A percentile compares a stretch with the other conserved stretches of the same genome.
Evolutionary conservation across 2,329 filamentous ascomycete genomes (phyloP).

Genomic region (Scedosporium boydii): DNA sequence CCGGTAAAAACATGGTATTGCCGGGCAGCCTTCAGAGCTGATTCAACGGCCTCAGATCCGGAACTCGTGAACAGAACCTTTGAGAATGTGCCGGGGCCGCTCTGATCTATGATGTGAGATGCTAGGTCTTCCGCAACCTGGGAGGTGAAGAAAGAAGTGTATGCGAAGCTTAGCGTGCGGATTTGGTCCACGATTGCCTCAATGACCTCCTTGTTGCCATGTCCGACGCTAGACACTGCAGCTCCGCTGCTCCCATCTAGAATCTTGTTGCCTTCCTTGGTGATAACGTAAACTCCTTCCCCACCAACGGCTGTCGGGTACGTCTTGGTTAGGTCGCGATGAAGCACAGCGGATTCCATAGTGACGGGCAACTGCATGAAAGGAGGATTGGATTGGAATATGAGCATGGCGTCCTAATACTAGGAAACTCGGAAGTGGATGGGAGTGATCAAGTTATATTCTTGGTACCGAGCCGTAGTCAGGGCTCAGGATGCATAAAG

Average conservation of each 20-base stretch:
- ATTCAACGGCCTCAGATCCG: constrained; percentile 31
- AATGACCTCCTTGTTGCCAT: constrained; percentile 45
- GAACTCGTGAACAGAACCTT: constrained; percentile 25
- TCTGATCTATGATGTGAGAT: constrained; percentile 13
- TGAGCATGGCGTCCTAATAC: neutral
- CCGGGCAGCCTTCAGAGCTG: constrained; percentile 35
- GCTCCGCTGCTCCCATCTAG: constrained; percentile 62
- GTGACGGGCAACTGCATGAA: neutral
- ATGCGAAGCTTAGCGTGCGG: constrained; percentile 22
- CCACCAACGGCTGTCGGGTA: constrained; percentile 8
- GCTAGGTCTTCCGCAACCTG: constrained; percentile 19
- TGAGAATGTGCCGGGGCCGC: constrained; percentile 20
- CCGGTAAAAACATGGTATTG: constrained; percentile 36
- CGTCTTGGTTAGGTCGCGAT: constrained; percentile 7
- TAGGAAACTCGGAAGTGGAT: neutral
- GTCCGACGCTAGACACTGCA: constrained; percentile 55
- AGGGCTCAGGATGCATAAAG: too few relatives aligned
- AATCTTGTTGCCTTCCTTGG: constrained; percentile 33
- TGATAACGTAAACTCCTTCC: constrained; percentile 11
- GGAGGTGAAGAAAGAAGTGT: constrained; percentile 17
- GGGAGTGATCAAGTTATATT: neutral
- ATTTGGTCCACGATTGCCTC: constrained; percentile 46
- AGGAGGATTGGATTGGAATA: neutral
- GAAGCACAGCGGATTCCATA: constrained; percentile 7
- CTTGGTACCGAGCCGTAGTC: too few relatives aligned